A percentile compares a stretch with the other conserved stretches of the same genome.
phyloP scores from a whole-genome alignment of 345 rosid genomes.

The Lepidium didymum region DNA sequence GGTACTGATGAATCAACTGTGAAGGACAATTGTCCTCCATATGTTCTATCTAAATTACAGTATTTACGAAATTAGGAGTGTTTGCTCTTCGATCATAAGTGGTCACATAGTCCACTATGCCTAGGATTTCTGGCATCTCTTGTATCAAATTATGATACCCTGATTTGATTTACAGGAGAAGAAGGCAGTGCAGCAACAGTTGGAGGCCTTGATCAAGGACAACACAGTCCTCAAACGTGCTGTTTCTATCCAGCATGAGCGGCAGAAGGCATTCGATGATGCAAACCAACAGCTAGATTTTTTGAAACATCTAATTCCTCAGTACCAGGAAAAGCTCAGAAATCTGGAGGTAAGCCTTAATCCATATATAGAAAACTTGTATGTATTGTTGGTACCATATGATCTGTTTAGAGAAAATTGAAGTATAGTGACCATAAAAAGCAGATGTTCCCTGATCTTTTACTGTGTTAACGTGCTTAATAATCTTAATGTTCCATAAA shows the following conservation, averaged over 20 bases:
- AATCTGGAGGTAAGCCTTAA: constrained; percentile 52
- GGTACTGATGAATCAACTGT: neutral
- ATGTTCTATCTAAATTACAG: neutral
- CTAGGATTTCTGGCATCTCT: neutral
- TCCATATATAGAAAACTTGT: neutral
- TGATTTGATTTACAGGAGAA: constrained; percentile 46
- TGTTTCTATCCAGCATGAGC: constrained; percentile 83
- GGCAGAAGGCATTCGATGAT: constrained; percentile 59
- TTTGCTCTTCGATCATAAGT: neutral
- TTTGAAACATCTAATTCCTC: constrained; percentile 59
- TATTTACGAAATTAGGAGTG: neutral
- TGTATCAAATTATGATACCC: neutral
- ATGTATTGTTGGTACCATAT: neutral
- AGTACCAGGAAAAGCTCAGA: constrained; percentile 71
- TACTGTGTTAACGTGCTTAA: too few relatives aligned
- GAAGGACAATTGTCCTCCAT: neutral
- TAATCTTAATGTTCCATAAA: too few relatives aligned
- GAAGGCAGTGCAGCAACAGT: constrained; percentile 57
- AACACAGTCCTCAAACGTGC: constrained; percentile 77
- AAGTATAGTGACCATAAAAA: neutral
- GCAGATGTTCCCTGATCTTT: neutral
- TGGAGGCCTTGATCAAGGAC: constrained; percentile 51
- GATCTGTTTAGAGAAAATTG: too few relatives aligned
- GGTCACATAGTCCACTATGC: neutral
- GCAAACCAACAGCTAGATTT: constrained; percentile 51